Evolutionary conservation across 2,329 filamentous ascomycete species (phyloP), one percentile per base, ranked within the genome.

Genomic region (Amylocarpus encephaloides): DNA sequence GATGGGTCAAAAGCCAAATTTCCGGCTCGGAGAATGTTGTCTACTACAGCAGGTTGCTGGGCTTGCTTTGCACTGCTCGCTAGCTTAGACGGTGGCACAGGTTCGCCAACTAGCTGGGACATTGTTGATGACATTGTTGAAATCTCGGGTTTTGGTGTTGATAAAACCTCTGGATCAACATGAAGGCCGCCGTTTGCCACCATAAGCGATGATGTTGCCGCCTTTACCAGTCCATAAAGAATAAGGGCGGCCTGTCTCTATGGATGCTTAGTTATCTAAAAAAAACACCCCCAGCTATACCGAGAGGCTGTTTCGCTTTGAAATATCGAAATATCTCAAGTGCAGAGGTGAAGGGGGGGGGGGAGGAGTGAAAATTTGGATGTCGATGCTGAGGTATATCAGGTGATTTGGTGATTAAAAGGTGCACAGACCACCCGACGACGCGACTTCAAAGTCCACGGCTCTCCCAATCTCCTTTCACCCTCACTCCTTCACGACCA

Each of bases 1-100:
- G 53, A 46, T 15, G 63, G 63, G 52, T 66, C 58, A 53, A 60
- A 66, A 16, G 61, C 59, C 30, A 53, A 45, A 45, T 63, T 61
- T 19, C 63, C 64, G 44, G 26, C 40, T 39, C 60, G 57, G 5
- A 65, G 53, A 36, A 66, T 57, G 30, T 55, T 49, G 41, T 66
- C 62, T 16, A 61, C 53, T 32, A 66, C 41, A 32, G 60, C 57
- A 16, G 60, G 56, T 29, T 60, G 53, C 32, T 60, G 53, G 6
- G 47, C 40, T 36, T 46, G 52, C 18, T 50, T 52, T 2, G 33
- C 16, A 7, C 43, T 13, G 6, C 22, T 30, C 15, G 32, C 44
- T 36, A 50, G 6, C 32, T 34, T 39, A n/a, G 35, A 26, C 22
- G 22, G 22, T 26, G 22, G 22, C 22, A 26, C 22, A 26, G 22